These are phyloP conservation scores for Diutina mesorugosa DNA, from an alignment of 1,139 yeast genomes.

Conservation along the genomic window DNA sequence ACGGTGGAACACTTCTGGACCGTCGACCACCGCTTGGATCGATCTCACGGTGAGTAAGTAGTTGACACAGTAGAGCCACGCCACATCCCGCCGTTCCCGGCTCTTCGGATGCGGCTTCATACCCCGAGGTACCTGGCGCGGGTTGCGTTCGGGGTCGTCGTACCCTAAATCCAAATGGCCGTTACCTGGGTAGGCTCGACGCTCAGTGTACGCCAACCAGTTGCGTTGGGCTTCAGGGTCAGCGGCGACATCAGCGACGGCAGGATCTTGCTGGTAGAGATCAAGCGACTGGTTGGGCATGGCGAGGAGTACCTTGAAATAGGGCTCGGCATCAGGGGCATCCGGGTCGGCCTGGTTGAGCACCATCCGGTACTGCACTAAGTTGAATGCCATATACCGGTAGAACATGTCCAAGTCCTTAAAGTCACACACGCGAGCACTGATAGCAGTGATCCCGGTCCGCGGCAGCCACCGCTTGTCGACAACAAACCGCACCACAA, in stretches of 20 bases:
- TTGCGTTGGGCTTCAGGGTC: background rate
- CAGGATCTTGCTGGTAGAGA: background rate
- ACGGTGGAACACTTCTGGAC: background rate
- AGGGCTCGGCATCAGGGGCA: background rate
- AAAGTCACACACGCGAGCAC: conserved; percentile 9
- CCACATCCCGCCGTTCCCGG: background rate
- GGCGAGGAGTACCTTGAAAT: background rate
- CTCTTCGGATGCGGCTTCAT: background rate
- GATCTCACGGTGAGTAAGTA: background rate
- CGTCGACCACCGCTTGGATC: background rate
- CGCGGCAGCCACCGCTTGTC: background rate
- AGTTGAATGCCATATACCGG: conserved; percentile 19
- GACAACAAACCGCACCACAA: conserved; percentile 10
- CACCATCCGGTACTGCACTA: conserved; percentile 6
- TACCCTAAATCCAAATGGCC: background rate
- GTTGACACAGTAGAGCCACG: background rate
- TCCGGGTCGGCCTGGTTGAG: background rate
- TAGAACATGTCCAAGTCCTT: conserved; percentile 15
- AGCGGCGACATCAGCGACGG: background rate
- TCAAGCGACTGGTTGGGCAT: background rate
- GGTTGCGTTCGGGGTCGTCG: background rate
- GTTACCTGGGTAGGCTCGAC: background rate
- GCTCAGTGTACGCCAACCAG: background rate
- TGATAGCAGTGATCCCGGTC: conserved; percentile 9
- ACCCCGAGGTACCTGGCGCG: background rate